phyloP scores from a whole-genome alignment of 352 stramenopile species.

The Phytophthora pinifolia region DNA sequence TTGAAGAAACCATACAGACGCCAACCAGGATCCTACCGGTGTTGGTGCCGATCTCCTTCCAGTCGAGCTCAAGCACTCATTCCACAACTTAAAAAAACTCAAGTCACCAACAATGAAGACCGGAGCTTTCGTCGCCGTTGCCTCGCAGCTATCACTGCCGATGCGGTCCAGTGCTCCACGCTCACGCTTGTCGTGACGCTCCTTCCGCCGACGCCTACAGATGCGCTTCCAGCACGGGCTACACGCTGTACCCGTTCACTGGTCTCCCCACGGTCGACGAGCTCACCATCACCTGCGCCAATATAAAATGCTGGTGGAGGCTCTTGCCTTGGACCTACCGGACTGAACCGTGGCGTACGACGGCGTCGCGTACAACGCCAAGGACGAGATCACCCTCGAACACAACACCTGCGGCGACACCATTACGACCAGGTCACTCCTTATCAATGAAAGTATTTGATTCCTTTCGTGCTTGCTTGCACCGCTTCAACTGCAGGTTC shows the following conservation, averaged over 20 bases:
- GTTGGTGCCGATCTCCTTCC: neutral
- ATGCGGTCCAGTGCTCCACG: conserved; percentile 20
- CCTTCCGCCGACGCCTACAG: too few relatives aligned
- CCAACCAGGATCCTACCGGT: neutral
- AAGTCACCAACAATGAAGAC: conserved; percentile 29
- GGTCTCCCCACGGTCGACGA: conserved; percentile 22
- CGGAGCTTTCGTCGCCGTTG: conserved; percentile 14
- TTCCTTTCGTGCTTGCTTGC: conserved; percentile 1
- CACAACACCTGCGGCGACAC: conserved; percentile 22
- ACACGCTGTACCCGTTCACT: conserved; percentile 30
- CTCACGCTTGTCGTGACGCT: conserved; percentile 22
- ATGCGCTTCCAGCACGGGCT: conserved; percentile 25
- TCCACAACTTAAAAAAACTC: conserved; percentile 17
- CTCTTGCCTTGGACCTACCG: conserved; percentile 22
- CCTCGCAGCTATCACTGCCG: conserved; percentile 9
- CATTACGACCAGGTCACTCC: too few relatives aligned
- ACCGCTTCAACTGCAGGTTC: conserved; percentile 12
- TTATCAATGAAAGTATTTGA: conserved; percentile 12
- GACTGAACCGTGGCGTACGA: conserved; percentile 34
- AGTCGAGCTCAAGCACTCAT: conserved; percentile 8
- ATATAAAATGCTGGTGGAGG: conserved; percentile 21
- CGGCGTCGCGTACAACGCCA: conserved; percentile 26
- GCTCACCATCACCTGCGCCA: conserved; percentile 25
- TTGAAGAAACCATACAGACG: too few relatives aligned
- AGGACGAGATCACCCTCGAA: conserved; percentile 28